Evolutionary conservation across 805 yeast species (phyloP), one percentile per base, ranked within the genome.

Genomic region (Ogataea parapolymorpha): DNA sequence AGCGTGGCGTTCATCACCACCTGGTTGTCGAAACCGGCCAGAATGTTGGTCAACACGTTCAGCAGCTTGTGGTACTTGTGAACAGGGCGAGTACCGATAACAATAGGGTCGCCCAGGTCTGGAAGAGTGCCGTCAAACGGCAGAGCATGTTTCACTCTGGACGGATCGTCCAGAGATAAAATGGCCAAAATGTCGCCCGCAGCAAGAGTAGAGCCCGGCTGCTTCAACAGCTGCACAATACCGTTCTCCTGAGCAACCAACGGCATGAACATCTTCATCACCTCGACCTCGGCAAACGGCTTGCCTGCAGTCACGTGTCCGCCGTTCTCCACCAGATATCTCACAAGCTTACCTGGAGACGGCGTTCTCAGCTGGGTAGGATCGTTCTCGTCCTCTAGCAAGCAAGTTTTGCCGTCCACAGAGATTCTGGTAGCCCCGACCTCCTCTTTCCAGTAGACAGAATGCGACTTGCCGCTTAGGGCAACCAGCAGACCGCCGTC

Each of bases 181-280:
- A 93, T 91, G 17, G 97, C 99, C 61, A 93, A 77, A 46, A 95
- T 91, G 60, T 93, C 99, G 69, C 99, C 99, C 35, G 97, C 97
- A 54, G 79, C 79, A 44, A 93, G 84, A 20, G 95, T 88, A n/a
- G 98, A 84, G 39, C 99, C 99, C 8, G 99, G 98, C 70, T 93
- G 99, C 67, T 93, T 91, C 61, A 93, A 80, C 31, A 89, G 71
- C 70, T 91, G 97, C 39, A 90, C 86, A 44, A 77, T 72, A 75
- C 99, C 99, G 57, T 85, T 84, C 65, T 91, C 99, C 65, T 82
- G 87, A 15, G 97, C 91, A 58, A 90, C 71, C 56, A 93, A 75
- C 37, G 99, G 97, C 97, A 93, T 93, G 67, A 90, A 89, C 99
- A 93, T 93, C 68, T 93, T 93, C 99, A 93, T 93, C 53, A 93